A percentile compares a stretch with the other conserved stretches of the same genome.
Conservation (phyloP, 306 rosid genomes). For the Morella rubra region DNA sequence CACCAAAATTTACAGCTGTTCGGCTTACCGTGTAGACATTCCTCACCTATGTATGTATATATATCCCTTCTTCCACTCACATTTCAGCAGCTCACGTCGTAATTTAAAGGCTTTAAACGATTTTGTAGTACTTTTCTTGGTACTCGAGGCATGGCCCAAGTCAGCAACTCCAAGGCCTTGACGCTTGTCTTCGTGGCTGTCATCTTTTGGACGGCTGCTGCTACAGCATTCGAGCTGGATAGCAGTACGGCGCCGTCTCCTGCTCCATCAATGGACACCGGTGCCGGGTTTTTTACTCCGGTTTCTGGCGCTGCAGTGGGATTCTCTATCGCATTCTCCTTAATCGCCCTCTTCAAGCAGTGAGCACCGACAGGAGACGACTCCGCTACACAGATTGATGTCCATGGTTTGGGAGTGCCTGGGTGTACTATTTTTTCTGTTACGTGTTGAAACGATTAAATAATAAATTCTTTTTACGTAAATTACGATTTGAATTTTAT, state of each 20-base stretch:
- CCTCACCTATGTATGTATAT: not conserved
- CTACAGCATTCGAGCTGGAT: not conserved
- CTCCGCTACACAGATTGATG: not conserved
- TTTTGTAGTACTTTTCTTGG: not conserved
- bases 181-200: not conserved
- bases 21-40: not conserved
- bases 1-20: not conserved
- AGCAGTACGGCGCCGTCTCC: slow-evolving; percentile 22
- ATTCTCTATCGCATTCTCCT: slow-evolving; percentile 25
- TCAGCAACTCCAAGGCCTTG: slow-evolving; percentile 21
- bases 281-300: slow-evolving; percentile 22
- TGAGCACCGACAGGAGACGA: not conserved
- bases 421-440: not conserved
- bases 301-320: slow-evolving; percentile 17
- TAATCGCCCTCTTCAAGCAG: slow-evolving; percentile 17
- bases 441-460: not conserved
- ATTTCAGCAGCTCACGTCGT: not conserved
- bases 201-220: not conserved
- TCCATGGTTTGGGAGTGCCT: not conserved
- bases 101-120: not conserved
- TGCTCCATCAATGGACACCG: slow-evolving; percentile 12
- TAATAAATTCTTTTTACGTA: not conserved
- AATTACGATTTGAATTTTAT: no score
- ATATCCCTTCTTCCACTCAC: not conserved
- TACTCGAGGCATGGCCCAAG: not conserved